A percentile compares a stretch with the other conserved stretches of the same genome.
phyloP scores from a whole-genome alignment of 345 rosid species.

The Brassica cretica region DNA sequence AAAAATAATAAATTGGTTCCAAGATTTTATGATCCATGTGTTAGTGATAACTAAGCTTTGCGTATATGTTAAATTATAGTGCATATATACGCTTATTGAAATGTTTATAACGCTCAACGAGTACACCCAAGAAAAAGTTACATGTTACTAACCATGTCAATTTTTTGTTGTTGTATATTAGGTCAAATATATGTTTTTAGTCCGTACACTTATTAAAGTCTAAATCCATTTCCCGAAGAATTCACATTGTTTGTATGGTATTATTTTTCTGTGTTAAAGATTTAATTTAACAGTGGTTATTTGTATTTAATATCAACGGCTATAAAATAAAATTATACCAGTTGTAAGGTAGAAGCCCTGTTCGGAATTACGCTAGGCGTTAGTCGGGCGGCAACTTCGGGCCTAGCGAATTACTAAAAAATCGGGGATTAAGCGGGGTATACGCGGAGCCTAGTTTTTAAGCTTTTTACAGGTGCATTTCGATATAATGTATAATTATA shows the following conservation, averaged over 20 bases:
- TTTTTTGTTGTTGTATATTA: neutral
- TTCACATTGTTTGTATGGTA: neutral
- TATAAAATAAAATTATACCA: slow-evolving; percentile 1
- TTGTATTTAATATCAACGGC: neutral
- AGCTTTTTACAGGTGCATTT: too few species aligned
- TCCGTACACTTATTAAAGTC: slow-evolving; percentile 9
- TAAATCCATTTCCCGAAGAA: neutral
- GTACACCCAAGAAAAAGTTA: neutral
- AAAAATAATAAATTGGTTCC: slow-evolving; percentile 1
- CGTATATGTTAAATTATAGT: slow-evolving; percentile 1
- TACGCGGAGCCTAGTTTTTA: too few species aligned
- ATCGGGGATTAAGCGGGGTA: too few species aligned
- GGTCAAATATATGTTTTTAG: slow-evolving; percentile 5
- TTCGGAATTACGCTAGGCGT: too few species aligned
- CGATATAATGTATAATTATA: too few species aligned
- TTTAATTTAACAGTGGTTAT: neutral
- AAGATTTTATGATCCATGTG: slow-evolving; percentile 7
- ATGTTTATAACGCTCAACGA: slow-evolving; percentile 15
- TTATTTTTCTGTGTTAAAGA: neutral
- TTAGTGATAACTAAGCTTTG: slow-evolving; percentile 24
- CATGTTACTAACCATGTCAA: neutral
- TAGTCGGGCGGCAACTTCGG: too few species aligned
- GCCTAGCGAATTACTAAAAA: too few species aligned
- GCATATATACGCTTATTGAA: neutral
- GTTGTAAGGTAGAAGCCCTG: neutral